Evolutionary conservation across 139 green algal genomes (phyloP).

Genomic region (Nannochloris sp.): DNA sequence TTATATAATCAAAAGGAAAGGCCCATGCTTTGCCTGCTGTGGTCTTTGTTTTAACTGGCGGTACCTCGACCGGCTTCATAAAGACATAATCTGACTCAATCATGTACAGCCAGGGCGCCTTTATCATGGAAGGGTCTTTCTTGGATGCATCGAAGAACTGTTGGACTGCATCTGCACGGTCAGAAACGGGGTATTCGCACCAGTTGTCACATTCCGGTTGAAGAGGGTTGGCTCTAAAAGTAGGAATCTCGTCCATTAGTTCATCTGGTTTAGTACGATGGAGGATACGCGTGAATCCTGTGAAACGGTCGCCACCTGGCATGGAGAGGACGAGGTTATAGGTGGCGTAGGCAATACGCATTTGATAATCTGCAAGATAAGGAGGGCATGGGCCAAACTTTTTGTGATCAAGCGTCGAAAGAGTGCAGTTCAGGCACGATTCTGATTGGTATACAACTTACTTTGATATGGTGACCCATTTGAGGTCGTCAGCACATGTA

Average conservation of each 20-base stretch:
- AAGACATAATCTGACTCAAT: slow-evolving; percentile 76
- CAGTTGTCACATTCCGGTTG: slow-evolving; percentile 53
- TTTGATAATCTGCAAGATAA: slow-evolving; percentile 19
- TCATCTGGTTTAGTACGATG: slow-evolving; percentile 57
- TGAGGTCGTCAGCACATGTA: slow-evolving; percentile 72
- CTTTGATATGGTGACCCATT: slow-evolving; percentile 82
- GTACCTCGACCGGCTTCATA: slow-evolving; percentile 45
- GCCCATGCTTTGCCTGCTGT: slow-evolving; percentile 23
- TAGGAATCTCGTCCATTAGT: slow-evolving; percentile 50
- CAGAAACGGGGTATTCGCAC: slow-evolving; percentile 71
- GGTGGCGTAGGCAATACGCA: slow-evolving; percentile 51
- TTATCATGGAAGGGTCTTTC: slow-evolving; percentile 39
- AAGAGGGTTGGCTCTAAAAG: slow-evolving; percentile 46
- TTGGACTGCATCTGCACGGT: slow-evolving; percentile 64
- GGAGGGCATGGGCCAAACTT: not conserved
- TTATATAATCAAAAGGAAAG: slow-evolving; percentile 75
- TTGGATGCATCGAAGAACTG: slow-evolving; percentile 54
- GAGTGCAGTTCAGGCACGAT: not conserved
- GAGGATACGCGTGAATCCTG: slow-evolving; percentile 74
- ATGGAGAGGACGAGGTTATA: slow-evolving; percentile 63
- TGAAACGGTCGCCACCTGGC: slow-evolving; percentile 62
- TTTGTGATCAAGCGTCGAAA: not conserved
- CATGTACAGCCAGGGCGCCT: slow-evolving; percentile 61
- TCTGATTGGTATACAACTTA: not conserved
- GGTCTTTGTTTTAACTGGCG: not conserved